Base-by-base conservation (phyloP, 805 yeast genomes). In the Tetrapisispora phaffii region DNA sequence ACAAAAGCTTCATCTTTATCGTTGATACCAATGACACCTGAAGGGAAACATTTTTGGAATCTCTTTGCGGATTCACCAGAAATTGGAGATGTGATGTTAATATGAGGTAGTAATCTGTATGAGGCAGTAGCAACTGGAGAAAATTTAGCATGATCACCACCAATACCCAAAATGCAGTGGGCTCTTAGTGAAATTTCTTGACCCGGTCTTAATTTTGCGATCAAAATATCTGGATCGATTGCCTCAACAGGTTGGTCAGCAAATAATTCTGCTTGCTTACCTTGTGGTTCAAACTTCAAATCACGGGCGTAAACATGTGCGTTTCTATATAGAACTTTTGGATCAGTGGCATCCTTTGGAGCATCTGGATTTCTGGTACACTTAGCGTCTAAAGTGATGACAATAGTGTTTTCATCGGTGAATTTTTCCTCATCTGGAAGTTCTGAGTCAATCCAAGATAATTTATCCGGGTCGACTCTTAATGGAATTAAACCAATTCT, bases 111-210 rank as follows among this genome's bases (percentile, higher is more conserved):
- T 59, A 93, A 73, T 67, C 98, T 77, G 69, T 93, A 93, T 13
- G 96, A 85, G 2, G 98, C 97, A 13, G 98, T 93, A 16, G 95
- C 77, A 10, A 93, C 98, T 5, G 98, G 98, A 7, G 97, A 87
- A 63, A 86, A 93, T 67, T 93, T 93, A 48, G 98, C 97, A 66
- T 93, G 98, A 65, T 93, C 98, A 35, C 87, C 68, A 43, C 97
- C 98, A 53, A 85, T 69, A 47, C 98, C 98, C 50, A 90, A 73
- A 26, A 89, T 73, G 63, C 97, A 93, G 68, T 88, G 96, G 46
- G 84, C 95, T 59, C 88, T 75, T 52, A 93, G 72, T 23, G 90
- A 77, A 51, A 93, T 89, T 67, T 93, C 97, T 69, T 93, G 98
- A 41, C 96, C 96, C 7, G 97, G 97, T 58, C 98, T 79, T 58